A percentile compares a stretch with the other conserved stretches of the same genome.
Conservation (phyloP, 306 rosid genomes). For the Glycyrrhiza uralensis region DNA sequence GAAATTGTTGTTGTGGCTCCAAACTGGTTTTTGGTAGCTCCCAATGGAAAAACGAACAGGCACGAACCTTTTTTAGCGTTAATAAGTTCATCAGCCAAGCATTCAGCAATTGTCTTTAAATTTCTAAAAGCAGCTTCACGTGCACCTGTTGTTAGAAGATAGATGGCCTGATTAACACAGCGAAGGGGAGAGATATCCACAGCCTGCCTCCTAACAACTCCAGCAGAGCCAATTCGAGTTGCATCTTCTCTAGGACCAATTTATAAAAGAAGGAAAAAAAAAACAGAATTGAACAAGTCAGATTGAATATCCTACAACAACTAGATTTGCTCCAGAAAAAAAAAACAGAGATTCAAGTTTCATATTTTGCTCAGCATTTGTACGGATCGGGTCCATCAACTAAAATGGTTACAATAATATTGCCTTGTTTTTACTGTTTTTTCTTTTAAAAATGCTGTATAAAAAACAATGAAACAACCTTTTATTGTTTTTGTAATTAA, state of each 20-base stretch:
- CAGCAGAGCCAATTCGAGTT: conserved; percentile 66
- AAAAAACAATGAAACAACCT: too few relatives aligned
- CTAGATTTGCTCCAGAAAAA: too few relatives aligned
- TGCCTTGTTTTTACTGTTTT: too few relatives aligned
- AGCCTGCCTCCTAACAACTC: conserved; percentile 68
- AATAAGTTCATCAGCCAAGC: conserved; percentile 67
- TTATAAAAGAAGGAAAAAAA: background rate
- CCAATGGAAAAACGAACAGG: too few relatives aligned
- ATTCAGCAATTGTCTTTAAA: conserved; percentile 63
- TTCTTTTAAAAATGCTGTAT: too few relatives aligned
- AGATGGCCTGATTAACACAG: conserved; percentile 63
- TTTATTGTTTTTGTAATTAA: too few relatives aligned
- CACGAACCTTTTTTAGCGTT: conserved; percentile 69
- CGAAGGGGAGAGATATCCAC: conserved; percentile 63
- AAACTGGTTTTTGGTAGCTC: too few relatives aligned
- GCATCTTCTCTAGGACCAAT: conserved; percentile 77
- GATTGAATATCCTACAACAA: background rate
- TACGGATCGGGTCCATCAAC: too few relatives aligned
- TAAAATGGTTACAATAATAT: too few relatives aligned
- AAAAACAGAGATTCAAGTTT: background rate
- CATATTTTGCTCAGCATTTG: too few relatives aligned
- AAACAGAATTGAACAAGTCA: background rate
- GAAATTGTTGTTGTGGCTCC: too few relatives aligned
- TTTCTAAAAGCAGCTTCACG: conserved; percentile 71
- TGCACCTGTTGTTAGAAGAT: conserved; percentile 61